phyloP scores from a whole-genome alignment of 192 early-diverging fungal species.

The Rhizophagus prolifer region DNA sequence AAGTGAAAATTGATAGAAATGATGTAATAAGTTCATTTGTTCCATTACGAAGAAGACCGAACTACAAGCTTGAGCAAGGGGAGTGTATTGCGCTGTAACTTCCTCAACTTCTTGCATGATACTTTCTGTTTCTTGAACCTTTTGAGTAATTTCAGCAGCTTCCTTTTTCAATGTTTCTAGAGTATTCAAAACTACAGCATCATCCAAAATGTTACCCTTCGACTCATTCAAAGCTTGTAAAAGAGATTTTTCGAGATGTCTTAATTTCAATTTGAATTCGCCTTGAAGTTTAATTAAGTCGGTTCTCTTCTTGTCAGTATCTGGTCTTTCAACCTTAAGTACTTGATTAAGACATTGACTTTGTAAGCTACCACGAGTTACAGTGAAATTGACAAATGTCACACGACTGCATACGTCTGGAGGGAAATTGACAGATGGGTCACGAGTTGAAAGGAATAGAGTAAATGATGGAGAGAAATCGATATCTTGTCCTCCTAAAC shows the following conservation, averaged over 20 bases:
- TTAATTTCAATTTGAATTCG: constrained; percentile 91
- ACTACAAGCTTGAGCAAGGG: constrained; percentile 87
- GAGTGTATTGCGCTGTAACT: constrained; percentile 87
- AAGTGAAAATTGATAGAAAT: constrained; percentile 99
- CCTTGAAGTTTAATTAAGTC: constrained; percentile 95
- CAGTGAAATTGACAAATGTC: constrained; percentile 99
- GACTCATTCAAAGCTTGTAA: constrained; percentile 92
- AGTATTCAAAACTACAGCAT: constrained; percentile 91
- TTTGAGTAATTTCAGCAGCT: constrained; percentile 89
- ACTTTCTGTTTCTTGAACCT: constrained; percentile 91
- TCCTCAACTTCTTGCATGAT: constrained; percentile 95
- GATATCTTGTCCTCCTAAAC: constrained; percentile 96
- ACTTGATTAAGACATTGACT: constrained; percentile 97
- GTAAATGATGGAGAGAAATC: constrained; percentile 99
- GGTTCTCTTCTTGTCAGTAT: constrained; percentile 89
- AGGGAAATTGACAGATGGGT: constrained; percentile 90
- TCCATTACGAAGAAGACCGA: constrained; percentile 98
- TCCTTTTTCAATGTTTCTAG: constrained; percentile 96
- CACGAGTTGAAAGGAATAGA: constrained; percentile 90
- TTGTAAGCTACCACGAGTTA: constrained; percentile 93
- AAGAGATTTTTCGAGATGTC: constrained; percentile 90
- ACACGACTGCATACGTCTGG: constrained; percentile 97
- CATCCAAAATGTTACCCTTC: constrained; percentile 96
- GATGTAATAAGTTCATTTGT: constrained; percentile 81
- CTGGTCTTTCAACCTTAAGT: constrained; percentile 91